Percentiles rank a stretch among this genome's conserved stretches.
Evolutionary conservation across 257 asterid species (phyloP).

Genomic region (Solanum ossicruentum): DNA sequence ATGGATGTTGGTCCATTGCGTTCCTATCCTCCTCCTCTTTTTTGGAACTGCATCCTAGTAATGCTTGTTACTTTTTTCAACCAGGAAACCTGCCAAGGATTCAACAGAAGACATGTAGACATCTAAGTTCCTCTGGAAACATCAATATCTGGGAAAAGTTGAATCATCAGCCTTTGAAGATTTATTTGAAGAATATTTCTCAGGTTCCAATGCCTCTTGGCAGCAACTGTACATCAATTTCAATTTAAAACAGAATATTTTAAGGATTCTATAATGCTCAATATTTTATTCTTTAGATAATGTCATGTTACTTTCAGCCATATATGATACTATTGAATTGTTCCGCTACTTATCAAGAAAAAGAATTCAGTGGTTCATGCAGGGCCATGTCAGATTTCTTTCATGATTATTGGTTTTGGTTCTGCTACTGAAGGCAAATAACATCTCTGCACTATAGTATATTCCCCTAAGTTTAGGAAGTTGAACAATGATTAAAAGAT

Average conservation of each 20-base stretch:
- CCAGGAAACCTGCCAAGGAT: slow-evolving; percentile 35
- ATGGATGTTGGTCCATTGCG: background rate
- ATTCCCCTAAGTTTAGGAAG: background rate
- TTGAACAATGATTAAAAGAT: background rate
- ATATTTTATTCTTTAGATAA: background rate
- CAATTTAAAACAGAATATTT: background rate
- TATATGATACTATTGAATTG: background rate
- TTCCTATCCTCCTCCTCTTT: background rate
- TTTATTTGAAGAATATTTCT: slow-evolving; percentile 13
- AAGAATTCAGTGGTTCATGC: background rate
- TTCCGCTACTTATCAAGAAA: background rate
- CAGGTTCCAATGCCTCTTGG: slow-evolving; percentile 30
- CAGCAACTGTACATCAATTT: background rate
- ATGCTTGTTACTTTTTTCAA: slow-evolving; percentile 6
- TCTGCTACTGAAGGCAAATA: background rate
- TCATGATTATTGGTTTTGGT: background rate
- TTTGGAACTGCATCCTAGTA: background rate
- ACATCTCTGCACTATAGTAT: background rate
- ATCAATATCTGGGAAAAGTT: slow-evolving; percentile 7
- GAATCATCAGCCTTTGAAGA: slow-evolving; percentile 14
- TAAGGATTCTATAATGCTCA: background rate
- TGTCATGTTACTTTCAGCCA: background rate
- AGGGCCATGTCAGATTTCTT: background rate
- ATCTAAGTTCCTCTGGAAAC: slow-evolving; percentile 16
- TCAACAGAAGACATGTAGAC: slow-evolving; percentile 22